Conservation (phyloP, 805 yeast genomes). For the Ogataea salicorniae region DNA sequence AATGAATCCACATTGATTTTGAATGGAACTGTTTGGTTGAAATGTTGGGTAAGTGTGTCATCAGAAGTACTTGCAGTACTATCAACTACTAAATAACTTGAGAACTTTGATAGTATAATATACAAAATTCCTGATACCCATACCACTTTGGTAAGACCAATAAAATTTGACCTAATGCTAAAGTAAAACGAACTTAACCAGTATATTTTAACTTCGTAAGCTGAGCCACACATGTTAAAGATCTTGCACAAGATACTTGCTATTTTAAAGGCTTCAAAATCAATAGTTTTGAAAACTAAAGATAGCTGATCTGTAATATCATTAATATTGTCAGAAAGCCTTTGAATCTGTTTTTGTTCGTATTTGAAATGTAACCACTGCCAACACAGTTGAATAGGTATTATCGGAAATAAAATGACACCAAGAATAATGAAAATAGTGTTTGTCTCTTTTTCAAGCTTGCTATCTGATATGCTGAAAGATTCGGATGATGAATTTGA, state of each 20-base stretch:
- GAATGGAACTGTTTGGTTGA: too few species aligned
- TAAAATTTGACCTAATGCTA: slow-evolving; percentile 12
- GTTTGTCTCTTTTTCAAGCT: neutral
- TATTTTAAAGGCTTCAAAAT: slow-evolving; percentile 10
- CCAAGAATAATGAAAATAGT: neutral
- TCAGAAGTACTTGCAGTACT: too few species aligned
- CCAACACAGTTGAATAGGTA: slow-evolving; percentile 7
- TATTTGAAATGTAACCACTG: slow-evolving; percentile 13
- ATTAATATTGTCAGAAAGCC: slow-evolving; percentile 1
- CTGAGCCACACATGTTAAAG: neutral
- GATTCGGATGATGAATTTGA: neutral
- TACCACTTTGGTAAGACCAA: neutral
- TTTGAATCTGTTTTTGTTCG: slow-evolving; percentile 9
- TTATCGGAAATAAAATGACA: neutral
- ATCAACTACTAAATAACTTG: neutral
- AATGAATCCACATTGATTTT: too few species aligned
- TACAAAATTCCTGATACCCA: slow-evolving; percentile 7
- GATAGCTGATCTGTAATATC: slow-evolving; percentile 8
- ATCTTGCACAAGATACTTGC: slow-evolving; percentile 1
- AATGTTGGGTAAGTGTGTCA: too few species aligned
- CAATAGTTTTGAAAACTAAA: slow-evolving; percentile 8
- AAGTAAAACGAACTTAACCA: slow-evolving; percentile 13
- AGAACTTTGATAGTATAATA: neutral
- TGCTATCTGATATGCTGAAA: neutral
- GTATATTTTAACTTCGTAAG: slow-evolving; percentile 2